A percentile compares a stretch with the other conserved stretches of the same genome.
Conservation (phyloP, 768 basidiomycete species). For the Amanita rubescens region DNA sequence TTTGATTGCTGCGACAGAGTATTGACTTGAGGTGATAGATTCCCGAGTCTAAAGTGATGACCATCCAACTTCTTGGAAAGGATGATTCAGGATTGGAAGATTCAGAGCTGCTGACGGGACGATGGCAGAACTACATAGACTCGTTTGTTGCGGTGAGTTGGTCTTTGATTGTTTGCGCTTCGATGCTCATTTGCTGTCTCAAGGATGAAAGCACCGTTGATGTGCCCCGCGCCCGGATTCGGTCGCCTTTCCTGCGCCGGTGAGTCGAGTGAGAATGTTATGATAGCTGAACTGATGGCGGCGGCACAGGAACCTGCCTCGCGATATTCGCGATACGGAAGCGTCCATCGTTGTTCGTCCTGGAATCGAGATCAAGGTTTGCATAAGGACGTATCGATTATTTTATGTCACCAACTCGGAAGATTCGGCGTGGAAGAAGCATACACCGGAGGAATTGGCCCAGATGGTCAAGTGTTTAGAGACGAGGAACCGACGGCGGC, state of each 20-base stretch:
- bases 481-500: slow-evolving; percentile 24
- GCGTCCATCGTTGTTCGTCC: slow-evolving; percentile 46
- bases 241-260: slow-evolving; percentile 62
- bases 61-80: slow-evolving; percentile 71
- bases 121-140: slow-evolving; percentile 78
- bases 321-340: slow-evolving; percentile 24
- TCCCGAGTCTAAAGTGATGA: slow-evolving; percentile 57
- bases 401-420: slow-evolving; percentile 73
- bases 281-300: background rate
- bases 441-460: slow-evolving; percentile 33
- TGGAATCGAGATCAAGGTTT: slow-evolving; percentile 76
- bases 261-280: slow-evolving; percentile 21
- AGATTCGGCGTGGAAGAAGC: slow-evolving; percentile 49
- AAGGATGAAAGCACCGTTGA: slow-evolving; percentile 55
- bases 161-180: background rate
- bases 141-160: slow-evolving; percentile 58
- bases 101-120: slow-evolving; percentile 64
- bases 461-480: slow-evolving; percentile 22
- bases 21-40: slow-evolving; percentile 33
- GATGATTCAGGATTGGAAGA: slow-evolving; percentile 73
- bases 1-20: no score
- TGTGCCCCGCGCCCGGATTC: slow-evolving; percentile 37
- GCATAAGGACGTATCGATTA: slow-evolving; percentile 72
- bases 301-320: slow-evolving; percentile 32
- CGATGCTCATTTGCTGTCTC: background rate